Conservation (phyloP, 2,329 filamentous ascomycete genomes). For the Alternaria tenuissima region DNA sequence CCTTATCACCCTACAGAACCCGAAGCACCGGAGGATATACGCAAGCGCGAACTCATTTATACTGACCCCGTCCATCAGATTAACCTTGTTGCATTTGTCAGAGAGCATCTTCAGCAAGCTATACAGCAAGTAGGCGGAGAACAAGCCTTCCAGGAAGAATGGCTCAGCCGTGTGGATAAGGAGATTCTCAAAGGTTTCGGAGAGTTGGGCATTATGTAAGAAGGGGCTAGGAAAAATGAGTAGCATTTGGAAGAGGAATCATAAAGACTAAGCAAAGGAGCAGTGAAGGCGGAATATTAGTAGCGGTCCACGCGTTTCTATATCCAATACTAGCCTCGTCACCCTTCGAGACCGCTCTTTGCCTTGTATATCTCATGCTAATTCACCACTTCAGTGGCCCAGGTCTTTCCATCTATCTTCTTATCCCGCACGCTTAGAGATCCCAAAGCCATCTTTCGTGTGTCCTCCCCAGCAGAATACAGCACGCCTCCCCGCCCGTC, state of each 20-base stretch:
- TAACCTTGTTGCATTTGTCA: conserved; percentile 70
- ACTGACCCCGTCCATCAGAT: conserved; percentile 74
- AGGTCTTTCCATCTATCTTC: neutral
- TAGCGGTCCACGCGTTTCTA: neutral
- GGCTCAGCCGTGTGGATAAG: conserved; percentile 76
- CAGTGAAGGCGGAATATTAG: neutral
- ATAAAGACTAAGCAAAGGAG: neutral
- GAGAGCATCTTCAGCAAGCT: conserved; percentile 66
- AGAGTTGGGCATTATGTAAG: conserved; percentile 48
- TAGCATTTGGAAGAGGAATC: neutral
- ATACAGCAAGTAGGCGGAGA: conserved; percentile 70
- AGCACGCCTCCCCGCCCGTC: neutral
- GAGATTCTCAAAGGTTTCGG: conserved; percentile 73
- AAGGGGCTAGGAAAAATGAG: neutral
- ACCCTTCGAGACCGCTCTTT: neutral
- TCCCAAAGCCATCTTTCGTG: neutral
- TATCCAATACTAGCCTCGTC: neutral
- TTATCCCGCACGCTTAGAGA: neutral
- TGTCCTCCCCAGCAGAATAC: neutral
- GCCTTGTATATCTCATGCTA: neutral
- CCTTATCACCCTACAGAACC: conserved; percentile 39
- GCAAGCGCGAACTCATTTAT: conserved; percentile 60
- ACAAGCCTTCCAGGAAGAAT: conserved; percentile 71
- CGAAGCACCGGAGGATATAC: conserved; percentile 56
- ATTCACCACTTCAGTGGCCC: neutral